These are phyloP conservation scores for Entophlyctis luteolus DNA, from an alignment of 192 early-diverging fungal species.

Conservation along the genomic window DNA sequence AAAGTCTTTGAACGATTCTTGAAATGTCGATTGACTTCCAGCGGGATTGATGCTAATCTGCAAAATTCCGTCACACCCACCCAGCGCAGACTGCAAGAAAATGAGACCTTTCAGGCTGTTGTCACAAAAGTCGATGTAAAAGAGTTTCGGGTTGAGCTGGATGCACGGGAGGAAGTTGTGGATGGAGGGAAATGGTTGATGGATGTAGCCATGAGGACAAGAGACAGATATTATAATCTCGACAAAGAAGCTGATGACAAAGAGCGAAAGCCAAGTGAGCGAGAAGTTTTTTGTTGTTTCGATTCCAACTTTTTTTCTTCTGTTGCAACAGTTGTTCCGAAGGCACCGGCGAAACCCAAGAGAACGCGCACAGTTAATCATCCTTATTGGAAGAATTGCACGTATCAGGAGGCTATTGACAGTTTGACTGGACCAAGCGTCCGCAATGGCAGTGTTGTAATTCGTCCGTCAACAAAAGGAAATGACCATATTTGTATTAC, in stretches of 20 bases:
- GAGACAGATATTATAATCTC: conserved; percentile 24
- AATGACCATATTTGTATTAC: conserved; percentile 85
- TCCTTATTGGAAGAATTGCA: conserved; percentile 76
- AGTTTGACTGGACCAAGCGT: conserved; percentile 61
- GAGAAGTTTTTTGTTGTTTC: not conserved
- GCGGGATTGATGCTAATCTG: conserved; percentile 82
- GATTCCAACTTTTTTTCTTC: not conserved
- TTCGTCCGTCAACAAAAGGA: conserved; percentile 88
- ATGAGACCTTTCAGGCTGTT: conserved; percentile 68
- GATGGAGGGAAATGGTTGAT: conserved; percentile 24
- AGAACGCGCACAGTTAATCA: conserved; percentile 70
- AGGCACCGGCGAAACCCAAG: conserved; percentile 24
- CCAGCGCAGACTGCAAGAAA: conserved; percentile 46
- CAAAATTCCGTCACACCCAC: conserved; percentile 53
- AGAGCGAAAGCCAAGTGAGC: conserved; percentile 13
- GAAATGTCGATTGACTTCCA: conserved; percentile 61
- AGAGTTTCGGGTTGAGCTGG: conserved; percentile 71
- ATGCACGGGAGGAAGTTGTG: conserved; percentile 49
- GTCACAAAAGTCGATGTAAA: conserved; percentile 79
- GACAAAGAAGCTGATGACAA: conserved; percentile 41
- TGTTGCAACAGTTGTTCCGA: not conserved
- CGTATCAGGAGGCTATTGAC: conserved; percentile 67
- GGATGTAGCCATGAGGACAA: not conserved
- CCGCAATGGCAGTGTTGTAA: conserved; percentile 67
- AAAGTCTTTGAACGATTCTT: conserved; percentile 72